Evolutionary conservation across 2,329 filamentous ascomycete genomes (phyloP).

Genomic region (Trichophyton schoenleinii): DNA sequence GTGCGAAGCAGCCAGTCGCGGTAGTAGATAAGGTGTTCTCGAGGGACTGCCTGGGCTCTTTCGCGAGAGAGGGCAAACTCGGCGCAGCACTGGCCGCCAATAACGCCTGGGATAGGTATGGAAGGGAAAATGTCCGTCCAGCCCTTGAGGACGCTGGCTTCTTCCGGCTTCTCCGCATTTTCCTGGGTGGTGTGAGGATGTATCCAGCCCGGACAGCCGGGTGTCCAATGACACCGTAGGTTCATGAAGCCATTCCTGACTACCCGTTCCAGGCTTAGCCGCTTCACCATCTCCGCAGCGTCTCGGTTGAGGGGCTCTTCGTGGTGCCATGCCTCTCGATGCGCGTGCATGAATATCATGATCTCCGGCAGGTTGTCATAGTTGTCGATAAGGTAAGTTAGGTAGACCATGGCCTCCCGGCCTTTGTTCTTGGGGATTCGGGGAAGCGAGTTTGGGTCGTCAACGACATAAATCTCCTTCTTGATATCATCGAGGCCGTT

Average conservation of each 20-base stretch:
- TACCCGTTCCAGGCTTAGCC: constrained; percentile 41
- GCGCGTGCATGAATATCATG: constrained; percentile 48
- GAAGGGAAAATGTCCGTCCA: constrained; percentile 39
- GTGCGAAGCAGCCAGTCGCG: constrained; percentile 50
- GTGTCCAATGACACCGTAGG: constrained; percentile 45
- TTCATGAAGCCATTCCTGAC: constrained; percentile 46
- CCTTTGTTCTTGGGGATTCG: constrained; percentile 49
- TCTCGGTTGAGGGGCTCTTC: constrained; percentile 41
- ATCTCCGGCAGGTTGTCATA: constrained; percentile 49
- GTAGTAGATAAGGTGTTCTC: constrained; percentile 43
- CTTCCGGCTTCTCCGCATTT: constrained; percentile 35
- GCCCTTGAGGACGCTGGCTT: constrained; percentile 33
- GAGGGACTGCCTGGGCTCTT: constrained; percentile 42
- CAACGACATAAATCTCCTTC: constrained; percentile 40
- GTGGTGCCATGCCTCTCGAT: constrained; percentile 48
- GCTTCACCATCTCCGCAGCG: constrained; percentile 38
- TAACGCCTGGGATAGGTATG: constrained; percentile 34
- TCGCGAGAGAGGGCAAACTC: constrained; percentile 51
- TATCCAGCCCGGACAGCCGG: constrained; percentile 49
- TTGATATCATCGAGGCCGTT: constrained; percentile 38
- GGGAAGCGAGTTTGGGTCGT: constrained; percentile 38
- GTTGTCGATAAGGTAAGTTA: constrained; percentile 51
- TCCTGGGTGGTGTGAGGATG: constrained; percentile 33
- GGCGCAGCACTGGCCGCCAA: constrained; percentile 51
- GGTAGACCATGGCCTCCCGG: constrained; percentile 50